Base-by-base conservation (phyloP, 2,329 filamentous ascomycete species). In the Ophiostoma populinum region DNA sequence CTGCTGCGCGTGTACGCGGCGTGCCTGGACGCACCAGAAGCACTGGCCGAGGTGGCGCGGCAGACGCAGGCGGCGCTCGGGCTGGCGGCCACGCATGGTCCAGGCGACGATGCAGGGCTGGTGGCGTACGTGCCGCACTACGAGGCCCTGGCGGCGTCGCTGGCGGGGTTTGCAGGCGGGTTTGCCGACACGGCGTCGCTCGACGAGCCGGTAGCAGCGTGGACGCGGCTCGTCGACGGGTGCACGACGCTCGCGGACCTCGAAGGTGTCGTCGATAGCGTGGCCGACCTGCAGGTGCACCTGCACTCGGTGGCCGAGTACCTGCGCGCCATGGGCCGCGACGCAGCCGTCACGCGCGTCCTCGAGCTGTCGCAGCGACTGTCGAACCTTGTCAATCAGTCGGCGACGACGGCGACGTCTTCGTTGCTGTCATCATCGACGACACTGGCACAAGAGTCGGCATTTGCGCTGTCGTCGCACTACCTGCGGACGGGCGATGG, bases 401-500 rank as follows among this genome's bases (percentile, higher is more conserved):
- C 35, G n/a, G n/a, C 4, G 12, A 17, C 15, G 27, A 29, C 6
- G n/a, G 25, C 8, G 17, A n/a, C n/a, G n/a, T n/a, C n/a, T n/a
- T n/a, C n/a, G n/a, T n/a, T n/a, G n/a, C n/a, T n/a, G n/a, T n/a
- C n/a, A n/a, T n/a, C n/a, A n/a, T n/a, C n/a, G 7, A 11, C 27
- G 8, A 46, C 62, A n/a, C 47, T 70, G 22, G 49, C 56, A 11
- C 57, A 62, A 41, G 57, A 62, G 25, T 61, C 61, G 15, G 51
- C 57, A 6, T 55, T 73, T 3, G 52, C 57, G 6, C 54, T 73
- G 4, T 67, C 63, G 4, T 52, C 63, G 3, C 67, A 70, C 29
- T 65, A 70, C 42, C 55, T 67, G 13, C 60, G 54, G 20, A 56
- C 68, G n/a, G 69, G 69, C 5, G 61, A 61, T 32, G 64, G 60